Base-by-base conservation (phyloP, 805 yeast genomes). In the Saturnispora galanensis region DNA sequence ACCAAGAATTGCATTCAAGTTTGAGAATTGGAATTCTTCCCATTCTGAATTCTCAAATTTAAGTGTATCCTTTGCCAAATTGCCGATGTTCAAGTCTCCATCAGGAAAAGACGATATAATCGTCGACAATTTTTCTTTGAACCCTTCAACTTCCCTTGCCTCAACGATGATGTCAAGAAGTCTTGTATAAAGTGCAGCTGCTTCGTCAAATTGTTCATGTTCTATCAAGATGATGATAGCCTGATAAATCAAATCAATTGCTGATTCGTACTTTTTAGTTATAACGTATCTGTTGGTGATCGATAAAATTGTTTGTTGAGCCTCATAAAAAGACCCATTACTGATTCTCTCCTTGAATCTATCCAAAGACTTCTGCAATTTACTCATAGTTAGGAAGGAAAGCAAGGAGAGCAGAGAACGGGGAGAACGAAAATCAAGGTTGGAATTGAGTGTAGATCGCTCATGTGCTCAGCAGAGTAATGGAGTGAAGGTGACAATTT, bases 291-390 rank as follows among this genome's bases (percentile, higher is more conserved):
- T 72, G 52, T 88, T 88, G 35, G 85, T 84, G 44, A 90, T 84
- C 5, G 97, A 87, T 56, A 96, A 71, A 42, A 93, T 71, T 0
- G 96, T 89, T 63, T 93, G 97, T 60, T 90, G 96, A 0, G 97
- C 97, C 60, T 93, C 98, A 60, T 90, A 90, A 65, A 73, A 87
- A 45, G 88, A 84, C 2, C 85, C 86, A 41, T 73, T 73, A 41
- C 73, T 75, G 50, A 90, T 81, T 55, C 84, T 60, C 37, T 69
- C 72, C 56, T 79, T 76, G 65, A 82, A 83, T 52, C 93, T 67
- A 17, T 71, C 76, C 38, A 82, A 62, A 1, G 87, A 81, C 54
- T 74, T 73, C 43, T 72, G 69, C 18, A 82, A 62, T 56, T 78
- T 80, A 7, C 51, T 56, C 39, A 59, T 54, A 26, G 18, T 18